Base-by-base conservation (phyloP, 2,329 filamentous ascomycete species). In the Hymenoscyphus fructigenus region DNA sequence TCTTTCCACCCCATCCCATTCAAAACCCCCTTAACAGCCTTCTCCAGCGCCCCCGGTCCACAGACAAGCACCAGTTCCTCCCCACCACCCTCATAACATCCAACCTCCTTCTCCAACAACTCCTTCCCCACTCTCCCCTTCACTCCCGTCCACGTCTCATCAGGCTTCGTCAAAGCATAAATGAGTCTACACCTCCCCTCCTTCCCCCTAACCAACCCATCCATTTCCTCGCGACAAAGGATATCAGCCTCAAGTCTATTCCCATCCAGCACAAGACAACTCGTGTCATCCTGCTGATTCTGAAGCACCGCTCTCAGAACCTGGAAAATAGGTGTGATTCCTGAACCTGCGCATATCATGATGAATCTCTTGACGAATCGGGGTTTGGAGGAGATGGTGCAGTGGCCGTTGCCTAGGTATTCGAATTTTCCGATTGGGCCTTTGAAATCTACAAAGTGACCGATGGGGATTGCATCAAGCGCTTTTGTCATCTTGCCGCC, bases 321-420 rank as follows among this genome's bases (percentile, higher is more conserved):
- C 73, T 95, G 91, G 75, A 89, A 95, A 68, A 97, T 91, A 0
- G 93, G 93, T n/a, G 93, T 97, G 73, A 97, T 90, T 0, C 93
- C 93, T n/a, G 87, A 91, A 5, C 93, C 93, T 15, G 85, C 93
- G 71, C 91, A 95, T 36, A 97, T 88, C 92, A 97, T 96, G 74
- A 91, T 81, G 76, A 97, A 92, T 14, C 83, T 84, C 61, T 83
- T 84, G 0, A 96, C 84, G 0, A 71, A 77, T 10, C 88, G 80
- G 64, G 81, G 75, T 23, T 80, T 82, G 0, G 84, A 84, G 36
- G 85, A 85, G 53, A 96, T 78, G 0, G 79, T 74, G 71, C 90
- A 92, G 1, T 77, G 68, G 0, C 93, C 92, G 0, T 80, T 78
- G 0, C 91, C 90, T 0, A 88, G 79, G 72, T 97, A 97, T 72